Conservation (phyloP, 192 early-diverging fungal species). For the Mortierella antarctica region DNA sequence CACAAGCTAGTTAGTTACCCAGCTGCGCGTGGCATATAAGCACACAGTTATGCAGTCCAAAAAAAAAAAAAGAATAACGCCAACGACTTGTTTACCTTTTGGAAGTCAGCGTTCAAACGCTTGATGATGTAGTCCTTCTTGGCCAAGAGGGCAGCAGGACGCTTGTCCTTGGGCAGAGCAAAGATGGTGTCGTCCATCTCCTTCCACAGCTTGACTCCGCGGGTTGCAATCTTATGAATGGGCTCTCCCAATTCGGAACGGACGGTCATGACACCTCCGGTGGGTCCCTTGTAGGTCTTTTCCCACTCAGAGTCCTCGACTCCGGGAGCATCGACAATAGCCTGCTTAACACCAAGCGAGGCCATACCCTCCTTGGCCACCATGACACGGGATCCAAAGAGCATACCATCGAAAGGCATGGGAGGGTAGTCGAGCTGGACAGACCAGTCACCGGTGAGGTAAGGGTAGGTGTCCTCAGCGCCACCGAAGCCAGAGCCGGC, state of each 20-base stretch:
- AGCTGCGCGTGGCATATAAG: neutral
- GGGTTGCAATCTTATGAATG: conserved; percentile 92
- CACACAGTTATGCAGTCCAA: neutral
- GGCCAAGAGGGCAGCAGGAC: conserved; percentile 72
- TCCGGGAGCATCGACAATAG: conserved; percentile 87
- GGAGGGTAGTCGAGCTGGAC: conserved; percentile 79
- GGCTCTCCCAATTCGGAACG: conserved; percentile 93
- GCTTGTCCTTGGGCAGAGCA: conserved; percentile 85
- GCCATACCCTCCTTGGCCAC: conserved; percentile 89
- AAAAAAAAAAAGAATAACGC: neutral
- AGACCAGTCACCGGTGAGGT: conserved; percentile 95
- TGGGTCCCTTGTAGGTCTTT: conserved; percentile 79
- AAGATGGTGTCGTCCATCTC: conserved; percentile 87
- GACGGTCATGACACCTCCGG: conserved; percentile 86
- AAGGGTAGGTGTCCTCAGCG: conserved; percentile 85
- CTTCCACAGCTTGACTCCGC: conserved; percentile 80
- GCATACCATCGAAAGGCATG: conserved; percentile 96
- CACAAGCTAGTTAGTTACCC: neutral
- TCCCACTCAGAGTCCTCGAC: conserved; percentile 86
- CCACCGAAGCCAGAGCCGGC: conserved; percentile 95
- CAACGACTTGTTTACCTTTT: conserved; percentile 63
- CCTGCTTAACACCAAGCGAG: conserved; percentile 82
- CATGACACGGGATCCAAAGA: conserved; percentile 98
- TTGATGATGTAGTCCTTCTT: conserved; percentile 91
- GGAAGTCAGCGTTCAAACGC: conserved; percentile 88